Conservation (phyloP, 768 basidiomycete species). For the Lepiota venenata region DNA sequence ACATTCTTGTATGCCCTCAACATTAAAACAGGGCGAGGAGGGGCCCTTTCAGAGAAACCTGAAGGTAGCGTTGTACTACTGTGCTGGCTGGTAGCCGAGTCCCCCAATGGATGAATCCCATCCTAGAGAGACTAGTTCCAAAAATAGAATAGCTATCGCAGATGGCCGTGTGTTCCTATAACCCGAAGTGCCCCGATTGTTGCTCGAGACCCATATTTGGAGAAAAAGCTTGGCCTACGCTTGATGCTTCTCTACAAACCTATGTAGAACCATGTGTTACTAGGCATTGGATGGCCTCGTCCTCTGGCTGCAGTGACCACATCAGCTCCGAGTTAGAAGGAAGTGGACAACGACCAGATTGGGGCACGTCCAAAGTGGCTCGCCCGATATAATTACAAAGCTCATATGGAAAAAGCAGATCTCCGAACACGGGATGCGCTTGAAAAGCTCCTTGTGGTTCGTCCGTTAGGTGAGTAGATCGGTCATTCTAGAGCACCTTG, state of each 20-base stretch:
- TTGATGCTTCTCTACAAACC: no score
- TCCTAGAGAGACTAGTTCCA: conserved; percentile 14
- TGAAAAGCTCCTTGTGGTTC: conserved; percentile 10
- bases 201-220: conserved; percentile 15
- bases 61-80: neutral
- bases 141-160: conserved; percentile 10
- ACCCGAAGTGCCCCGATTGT: conserved; percentile 6
- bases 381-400: conserved; percentile 9
- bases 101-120: no score
- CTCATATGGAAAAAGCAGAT: conserved; percentile 11
- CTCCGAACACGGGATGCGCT: conserved; percentile 16
- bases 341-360: conserved; percentile 18
- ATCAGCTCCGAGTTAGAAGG: conserved; percentile 13
- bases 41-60: conserved; percentile 1
- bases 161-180: conserved; percentile 10
- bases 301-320: neutral
- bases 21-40: neutral
- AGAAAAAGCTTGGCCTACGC: conserved; percentile 15
- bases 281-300: neutral
- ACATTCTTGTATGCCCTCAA: neutral
- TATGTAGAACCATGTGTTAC: conserved; percentile 14
- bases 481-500: conserved; percentile 9
- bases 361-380: conserved; percentile 5
- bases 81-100: neutral
- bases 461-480: conserved; percentile 13